Evolutionary conservation across 1,284 basidiomycete genomes (phyloP), one percentile per base, ranked within the genome.

Genomic region (Malassezia japonica): DNA sequence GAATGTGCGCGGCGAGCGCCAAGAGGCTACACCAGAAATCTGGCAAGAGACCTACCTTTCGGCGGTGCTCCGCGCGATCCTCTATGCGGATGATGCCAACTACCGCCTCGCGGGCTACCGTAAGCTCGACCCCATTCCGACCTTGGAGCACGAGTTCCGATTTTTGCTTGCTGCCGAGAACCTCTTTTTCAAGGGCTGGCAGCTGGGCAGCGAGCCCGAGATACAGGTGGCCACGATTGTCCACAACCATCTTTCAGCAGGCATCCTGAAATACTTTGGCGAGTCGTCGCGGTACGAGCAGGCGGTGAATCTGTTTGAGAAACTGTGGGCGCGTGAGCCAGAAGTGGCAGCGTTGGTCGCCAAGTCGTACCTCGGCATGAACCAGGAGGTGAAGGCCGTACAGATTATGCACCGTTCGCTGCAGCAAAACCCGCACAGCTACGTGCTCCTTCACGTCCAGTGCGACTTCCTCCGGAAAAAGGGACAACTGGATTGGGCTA

Each of bases 31-130:
- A 0, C 80, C 85, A 0, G 86, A 89, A 41, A 82, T 98, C 27
- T 98, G 92, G 92, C 87, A 88, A 74, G 92, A 98, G 76, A 91
- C 90, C 1, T 96, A 92, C 70, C 81, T 96, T 1, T 95, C 92
- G 3, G 90, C 91, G 0, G 74, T 95, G 12, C 79, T 98, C 3
- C 82, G 92, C 16, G 82, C 91, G 1, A 89, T 96, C 48, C 79
- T 94, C 21, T 96, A 98, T 72, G 87, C 91, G 24, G 92, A 96
- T 73, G 92, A 98, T 70, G 83, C 87, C 8, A 86, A 84, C 34
- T 92, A 94, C 73, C 81, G 83, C 61, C 78, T 96, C 6, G 89
- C 94, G 16, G 89, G 90, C 7, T 96, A 91, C 73, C 83, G 94
- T 62, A 92, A 91, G 70, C 79, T 98, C 32, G 91, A 96, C 72